Conservation (phyloP, 805 yeast species). For the Yamadazyma insecticola region DNA sequence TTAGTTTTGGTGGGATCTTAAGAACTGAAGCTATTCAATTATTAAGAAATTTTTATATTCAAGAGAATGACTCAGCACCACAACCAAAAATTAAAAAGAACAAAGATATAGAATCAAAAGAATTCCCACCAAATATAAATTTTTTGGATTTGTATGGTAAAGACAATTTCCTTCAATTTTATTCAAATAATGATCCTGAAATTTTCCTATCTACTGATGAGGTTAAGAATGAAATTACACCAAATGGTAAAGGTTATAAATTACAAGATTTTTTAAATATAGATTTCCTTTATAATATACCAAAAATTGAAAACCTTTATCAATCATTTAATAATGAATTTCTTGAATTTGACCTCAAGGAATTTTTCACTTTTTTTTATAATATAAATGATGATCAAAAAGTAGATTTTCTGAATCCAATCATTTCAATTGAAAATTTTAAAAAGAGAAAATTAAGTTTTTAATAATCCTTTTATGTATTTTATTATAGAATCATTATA, state of each 20-base stretch:
- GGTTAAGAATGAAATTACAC: conserved; percentile 21
- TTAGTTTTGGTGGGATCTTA: conserved; percentile 70
- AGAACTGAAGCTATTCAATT: conserved; percentile 80
- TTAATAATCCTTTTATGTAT: too few species aligned
- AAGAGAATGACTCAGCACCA: conserved; percentile 85
- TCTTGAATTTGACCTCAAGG: conserved; percentile 16
- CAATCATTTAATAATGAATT: conserved; percentile 8
- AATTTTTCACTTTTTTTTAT: conserved; percentile 22
- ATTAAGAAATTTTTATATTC: conserved; percentile 76
- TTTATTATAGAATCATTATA: background rate
- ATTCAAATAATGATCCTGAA: conserved; percentile 23
- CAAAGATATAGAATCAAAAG: conserved; percentile 51
- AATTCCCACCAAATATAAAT: conserved; percentile 53
- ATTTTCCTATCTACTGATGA: conserved; percentile 16
- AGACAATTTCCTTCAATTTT: conserved; percentile 47
- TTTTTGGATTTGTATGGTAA: conserved; percentile 50
- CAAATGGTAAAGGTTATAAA: conserved; percentile 18
- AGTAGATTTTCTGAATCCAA: conserved; percentile 17
- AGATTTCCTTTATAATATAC: conserved; percentile 9
- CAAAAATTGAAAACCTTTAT: conserved; percentile 7
- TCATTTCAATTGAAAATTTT: conserved; percentile 9
- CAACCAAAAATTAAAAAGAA: conserved; percentile 69
- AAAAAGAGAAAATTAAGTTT: background rate
- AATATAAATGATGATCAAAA: conserved; percentile 18
- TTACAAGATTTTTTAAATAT: conserved; percentile 12